phyloP scores from a whole-genome alignment of 805 yeast genomes.

The Saccharomyces jurei region DNA sequence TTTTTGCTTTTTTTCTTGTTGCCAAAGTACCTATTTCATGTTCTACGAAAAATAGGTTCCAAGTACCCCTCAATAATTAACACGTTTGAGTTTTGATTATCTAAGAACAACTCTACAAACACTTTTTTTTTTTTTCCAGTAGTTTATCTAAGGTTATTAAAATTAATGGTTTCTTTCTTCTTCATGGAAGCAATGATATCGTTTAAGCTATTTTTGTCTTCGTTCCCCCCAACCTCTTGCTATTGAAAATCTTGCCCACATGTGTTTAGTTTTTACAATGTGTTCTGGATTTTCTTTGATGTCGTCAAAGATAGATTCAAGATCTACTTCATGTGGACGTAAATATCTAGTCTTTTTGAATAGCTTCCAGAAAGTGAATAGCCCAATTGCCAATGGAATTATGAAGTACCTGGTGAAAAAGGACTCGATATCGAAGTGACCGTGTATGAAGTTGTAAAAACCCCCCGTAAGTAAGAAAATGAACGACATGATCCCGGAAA shows the following conservation, averaged over 20 bases:
- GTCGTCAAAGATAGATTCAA: slow-evolving; percentile 29
- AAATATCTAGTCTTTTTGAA: slow-evolving; percentile 28
- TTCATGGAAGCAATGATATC: not conserved
- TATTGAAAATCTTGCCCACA: not conserved
- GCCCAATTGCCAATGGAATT: slow-evolving; percentile 20
- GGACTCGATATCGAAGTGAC: slow-evolving; percentile 17
- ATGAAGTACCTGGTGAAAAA: slow-evolving; percentile 1
- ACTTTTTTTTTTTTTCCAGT: no score
- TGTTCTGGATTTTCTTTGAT: slow-evolving; percentile 28
- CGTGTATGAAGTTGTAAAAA: slow-evolving; percentile 30
- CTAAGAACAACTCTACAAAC: not conserved
- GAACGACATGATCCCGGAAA: slow-evolving; percentile 22
- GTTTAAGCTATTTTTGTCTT: not conserved
- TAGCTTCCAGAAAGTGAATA: slow-evolving; percentile 31
- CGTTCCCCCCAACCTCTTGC: not conserved
- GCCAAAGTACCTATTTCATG: not conserved
- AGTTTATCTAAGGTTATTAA: not conserved
- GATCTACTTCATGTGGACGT: slow-evolving; percentile 36
- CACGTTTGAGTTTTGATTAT: not conserved
- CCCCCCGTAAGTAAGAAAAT: slow-evolving; percentile 33
- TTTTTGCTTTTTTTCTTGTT: no score
- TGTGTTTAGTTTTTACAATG: not conserved
- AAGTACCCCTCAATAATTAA: not conserved
- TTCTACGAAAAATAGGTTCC: not conserved
- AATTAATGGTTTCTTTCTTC: not conserved